These are phyloP conservation scores for Leptographium flavum DNA, from an alignment of 2,329 filamentous ascomycete genomes.

Conservation along the genomic window DNA sequence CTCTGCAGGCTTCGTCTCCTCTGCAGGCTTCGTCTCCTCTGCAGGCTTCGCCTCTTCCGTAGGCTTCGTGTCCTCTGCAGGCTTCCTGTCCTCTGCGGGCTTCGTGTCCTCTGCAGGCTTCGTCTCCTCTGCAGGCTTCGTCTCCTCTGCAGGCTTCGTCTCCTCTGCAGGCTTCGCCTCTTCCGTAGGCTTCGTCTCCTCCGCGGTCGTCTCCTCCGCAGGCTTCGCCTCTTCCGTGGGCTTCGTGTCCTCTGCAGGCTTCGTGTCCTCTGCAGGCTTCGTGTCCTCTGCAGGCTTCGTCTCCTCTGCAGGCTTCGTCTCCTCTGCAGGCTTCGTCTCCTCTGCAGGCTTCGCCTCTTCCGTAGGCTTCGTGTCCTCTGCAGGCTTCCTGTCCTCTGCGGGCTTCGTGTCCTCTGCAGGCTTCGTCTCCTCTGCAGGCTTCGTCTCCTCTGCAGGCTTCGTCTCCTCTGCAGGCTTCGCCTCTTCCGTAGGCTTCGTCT, in stretches of 20 bases:
- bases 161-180: neutral
- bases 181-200: neutral
- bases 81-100: too few species aligned
- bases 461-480: neutral
- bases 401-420: neutral
- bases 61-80: neutral
- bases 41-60: too few species aligned
- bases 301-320: neutral
- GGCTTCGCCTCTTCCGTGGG: too few species aligned
- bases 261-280: neutral
- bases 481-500: neutral
- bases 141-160: too few species aligned
- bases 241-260: neutral
- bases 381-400: too few species aligned
- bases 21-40: neutral
- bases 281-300: too few species aligned
- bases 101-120: neutral
- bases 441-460: too few species aligned
- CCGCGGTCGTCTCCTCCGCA: neutral
- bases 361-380: neutral
- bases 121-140: neutral
- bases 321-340: neutral
- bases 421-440: neutral
- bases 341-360: too few species aligned
- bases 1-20: neutral